Conservation (phyloP, 345 rosid species). For the Populus ilicifolia region DNA sequence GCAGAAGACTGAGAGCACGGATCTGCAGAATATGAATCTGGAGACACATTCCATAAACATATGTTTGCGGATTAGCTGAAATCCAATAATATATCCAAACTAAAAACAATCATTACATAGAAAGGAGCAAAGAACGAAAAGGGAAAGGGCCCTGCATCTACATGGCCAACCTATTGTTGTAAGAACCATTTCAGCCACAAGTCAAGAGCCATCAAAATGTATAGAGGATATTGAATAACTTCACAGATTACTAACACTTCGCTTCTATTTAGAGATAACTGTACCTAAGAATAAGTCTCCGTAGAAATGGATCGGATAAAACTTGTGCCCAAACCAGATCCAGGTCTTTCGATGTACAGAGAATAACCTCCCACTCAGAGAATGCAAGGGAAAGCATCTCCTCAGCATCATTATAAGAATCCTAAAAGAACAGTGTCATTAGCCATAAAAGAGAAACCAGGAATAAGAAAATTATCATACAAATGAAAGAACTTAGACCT, state of each 20-base stretch:
- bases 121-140: background rate
- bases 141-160: background rate
- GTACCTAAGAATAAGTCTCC: constrained; percentile 88
- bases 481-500: background rate
- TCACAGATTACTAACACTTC: background rate
- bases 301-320: constrained; percentile 75
- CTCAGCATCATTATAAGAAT: constrained; percentile 58
- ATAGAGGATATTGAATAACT: constrained; percentile 1
- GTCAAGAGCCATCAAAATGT: background rate
- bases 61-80: background rate
- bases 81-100: background rate
- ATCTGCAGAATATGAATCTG: constrained; percentile 91
- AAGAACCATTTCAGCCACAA: background rate
- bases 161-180: background rate
- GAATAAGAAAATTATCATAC: constrained; percentile 1
- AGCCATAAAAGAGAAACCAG: constrained; percentile 7
- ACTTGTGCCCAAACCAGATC: constrained; percentile 96
- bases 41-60: constrained; percentile 5
- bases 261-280: background rate
- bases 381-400: constrained; percentile 65
- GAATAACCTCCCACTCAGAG: constrained; percentile 82
- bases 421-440: constrained; percentile 37
- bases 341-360: constrained; percentile 66
- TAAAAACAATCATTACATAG: background rate
- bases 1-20: constrained; percentile 51